Evolutionary conservation across 2,329 filamentous ascomycete species (phyloP), one percentile per base, ranked within the genome.

Genomic region (Furcasterigmium furcatum): DNA sequence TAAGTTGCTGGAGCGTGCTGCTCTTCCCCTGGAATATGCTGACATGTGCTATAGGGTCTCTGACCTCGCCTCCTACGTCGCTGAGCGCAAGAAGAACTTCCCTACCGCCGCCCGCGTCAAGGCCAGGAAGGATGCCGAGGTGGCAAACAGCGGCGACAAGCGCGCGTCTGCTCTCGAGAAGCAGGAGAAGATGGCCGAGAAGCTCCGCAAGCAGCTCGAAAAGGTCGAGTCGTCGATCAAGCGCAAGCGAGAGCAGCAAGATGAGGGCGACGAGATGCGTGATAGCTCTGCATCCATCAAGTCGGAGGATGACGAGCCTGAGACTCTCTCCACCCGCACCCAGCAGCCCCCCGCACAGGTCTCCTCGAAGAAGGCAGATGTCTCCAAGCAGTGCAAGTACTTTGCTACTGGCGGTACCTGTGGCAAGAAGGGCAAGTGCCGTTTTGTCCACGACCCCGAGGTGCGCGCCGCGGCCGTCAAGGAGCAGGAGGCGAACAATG

Each of bases 41-140:
- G 16, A 32, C 30, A 36, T 2, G 12, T 36, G 5, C 19, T 7
- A 5, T 45, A 82, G 77, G 46, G 71, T 79, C 14, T 79, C 80
- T 47, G 91, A 96, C 58, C 76, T 96, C 45, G 78, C 82, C 20
- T 80, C 82, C 7, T 97, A 90, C 82, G 81, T 95, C 51, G 82
- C 82, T 41, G 90, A 96, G 63, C 82, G 92, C 48, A 86, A 78
- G 60, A 85, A 82, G 53, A 84, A 85, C 43, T 97, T 81, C 61
- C 92, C 92, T 2, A 96, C 91, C 3, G 80, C 82, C 61, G 80
- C 81, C 48, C 83, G 88, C 45, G 71, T 83, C 50, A 76, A 81
- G 49, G 80, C 80, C 52, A 88, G 79, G 64, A 79, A 80, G 51
- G 74, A 75, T 55, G 69, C 67, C 47, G 65, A 68, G 55, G 58